These are phyloP conservation scores for Hypoxylon subgilvum DNA, from an alignment of 495 filamentous ascomycete genomes.

Conservation along the genomic window DNA sequence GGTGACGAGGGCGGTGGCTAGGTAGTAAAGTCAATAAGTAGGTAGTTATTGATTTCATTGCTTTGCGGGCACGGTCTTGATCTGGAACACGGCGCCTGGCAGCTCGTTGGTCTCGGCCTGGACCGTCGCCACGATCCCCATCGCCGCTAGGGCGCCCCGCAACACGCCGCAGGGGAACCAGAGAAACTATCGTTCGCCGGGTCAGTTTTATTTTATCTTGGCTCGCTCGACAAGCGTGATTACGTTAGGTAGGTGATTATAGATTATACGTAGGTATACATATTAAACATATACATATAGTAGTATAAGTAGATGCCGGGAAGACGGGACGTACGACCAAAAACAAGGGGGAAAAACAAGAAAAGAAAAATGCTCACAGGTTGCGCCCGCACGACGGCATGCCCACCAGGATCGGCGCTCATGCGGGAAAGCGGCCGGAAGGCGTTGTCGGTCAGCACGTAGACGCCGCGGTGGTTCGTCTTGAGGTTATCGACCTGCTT, in stretches of 20 bases:
- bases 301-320: neutral
- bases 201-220: neutral
- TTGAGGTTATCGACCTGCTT: slow-evolving; percentile 99
- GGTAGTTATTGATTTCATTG: too few relatives aligned
- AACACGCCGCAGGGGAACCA: slow-evolving; percentile 95
- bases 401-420: slow-evolving; percentile 75
- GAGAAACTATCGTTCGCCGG: slow-evolving; percentile 74
- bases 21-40: too few relatives aligned
- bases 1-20: neutral
- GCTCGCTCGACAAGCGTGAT: too few relatives aligned
- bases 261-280: too few relatives aligned
- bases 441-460: slow-evolving; percentile 91
- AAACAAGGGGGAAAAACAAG: slow-evolving; percentile 7
- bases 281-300: neutral
- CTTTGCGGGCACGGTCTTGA: slow-evolving; percentile 77
- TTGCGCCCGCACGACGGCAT: slow-evolving; percentile 75
- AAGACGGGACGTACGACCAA: neutral
- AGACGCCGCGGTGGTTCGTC: slow-evolving; percentile 96
- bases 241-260: too few relatives aligned
- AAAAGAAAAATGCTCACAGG: slow-evolving; percentile 63
- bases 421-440: slow-evolving; percentile 89
- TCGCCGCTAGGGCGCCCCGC: slow-evolving; percentile 81
- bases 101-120: slow-evolving; percentile 86
- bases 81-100: slow-evolving; percentile 91
- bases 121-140: slow-evolving; percentile 88